Base-by-base conservation (phyloP, 108 stramenopile genomes). In the Nitzschia sp. region DNA sequence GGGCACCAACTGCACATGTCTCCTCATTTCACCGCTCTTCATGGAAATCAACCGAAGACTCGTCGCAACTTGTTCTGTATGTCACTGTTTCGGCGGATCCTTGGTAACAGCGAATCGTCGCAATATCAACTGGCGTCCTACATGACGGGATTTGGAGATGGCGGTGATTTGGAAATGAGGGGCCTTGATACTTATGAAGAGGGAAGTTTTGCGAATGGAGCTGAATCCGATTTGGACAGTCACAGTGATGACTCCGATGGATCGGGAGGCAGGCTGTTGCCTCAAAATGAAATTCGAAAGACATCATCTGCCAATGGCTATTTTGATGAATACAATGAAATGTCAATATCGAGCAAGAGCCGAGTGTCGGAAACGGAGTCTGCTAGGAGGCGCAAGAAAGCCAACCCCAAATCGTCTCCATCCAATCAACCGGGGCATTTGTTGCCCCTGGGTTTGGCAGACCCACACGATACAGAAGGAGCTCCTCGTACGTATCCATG, bases 371-470 rank as follows among this genome's bases (percentile, higher is more conserved):
- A 59, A 50, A 59, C 22, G 17, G 68, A 69, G 11, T 59, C 68
- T 1, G 20, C 53, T 10, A 11, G 46, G 19, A 7, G 66, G 24
- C 15, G 66, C 40, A 59, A 59, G 39, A 7, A 12, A 29, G 43
- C 61, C 14, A 22, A 24, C 8, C 51, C 50, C 9, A 67, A 67
- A 46, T 65, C 63, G 29, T n/a, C 22, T 12, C 14, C n/a, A 39
- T 24, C 37, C 22, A 59, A 48, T 6, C 25, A 26, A 39, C 70
- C 59, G 10, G 70, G 58, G 1, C 42, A 34, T 14, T 26, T 73
- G 29, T 25, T 75, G 26, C 73, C 73, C 15, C 73, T 75, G 6
- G 73, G 73, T 21, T 40, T 75, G 22, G 73, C 67, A 22, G 73
- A 75, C 21, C 73, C 73, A 15, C 8, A 14, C 6, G 73, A 67